Evolutionary conservation across 345 rosid genomes (phyloP), one percentile per base, ranked within the genome.

Genomic region (Gossypium rotundifolium): DNA sequence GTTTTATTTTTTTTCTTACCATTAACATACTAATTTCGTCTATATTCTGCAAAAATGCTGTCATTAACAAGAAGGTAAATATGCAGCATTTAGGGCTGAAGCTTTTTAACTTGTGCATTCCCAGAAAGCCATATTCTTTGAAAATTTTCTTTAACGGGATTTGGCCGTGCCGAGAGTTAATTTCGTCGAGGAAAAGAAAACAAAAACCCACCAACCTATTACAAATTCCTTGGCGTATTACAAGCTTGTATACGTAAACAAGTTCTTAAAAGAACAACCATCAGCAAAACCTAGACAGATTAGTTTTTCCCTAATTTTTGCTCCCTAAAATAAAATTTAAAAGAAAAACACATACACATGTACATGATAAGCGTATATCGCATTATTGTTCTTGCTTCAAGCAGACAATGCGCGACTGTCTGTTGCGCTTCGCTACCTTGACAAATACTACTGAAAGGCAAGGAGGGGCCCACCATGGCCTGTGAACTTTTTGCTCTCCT

Each of bases 391-490:
- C 98, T 83, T 90, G 88, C 91, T 94, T 94, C 84, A 94, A 80
- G 61, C 97, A 94, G 70, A 94, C 98, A 82, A 94, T 96, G 66
- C 98, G 89, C 7, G 94, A 90, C 79, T 90, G 97, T 81, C 98
- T 86, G 86, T 94, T 94, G 79, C 92, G 97, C 81, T 87, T 94
- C 42, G 94, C 97, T 38, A 82, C 91, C 84, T 94, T 94, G 60
- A 87, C 89, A 80, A 89, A 92, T 65, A 94, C 80, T 78, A 84
- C 82, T 0, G 97, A 90, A 22, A 94, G 87, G 84, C 96, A 94
- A 22, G 98, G 84, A 2, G 98, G 97, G 18, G 96, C 98, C 98
- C 98, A 94, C 98, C 98, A 94, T 70, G 98, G 98, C 65, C 94
- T 83, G 78, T 93, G 89, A 61, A 92, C 94, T 63, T 89, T 90